Conservation (phyloP, 2,329 filamentous ascomycete species). For the Clonostachys chloroleuca region DNA sequence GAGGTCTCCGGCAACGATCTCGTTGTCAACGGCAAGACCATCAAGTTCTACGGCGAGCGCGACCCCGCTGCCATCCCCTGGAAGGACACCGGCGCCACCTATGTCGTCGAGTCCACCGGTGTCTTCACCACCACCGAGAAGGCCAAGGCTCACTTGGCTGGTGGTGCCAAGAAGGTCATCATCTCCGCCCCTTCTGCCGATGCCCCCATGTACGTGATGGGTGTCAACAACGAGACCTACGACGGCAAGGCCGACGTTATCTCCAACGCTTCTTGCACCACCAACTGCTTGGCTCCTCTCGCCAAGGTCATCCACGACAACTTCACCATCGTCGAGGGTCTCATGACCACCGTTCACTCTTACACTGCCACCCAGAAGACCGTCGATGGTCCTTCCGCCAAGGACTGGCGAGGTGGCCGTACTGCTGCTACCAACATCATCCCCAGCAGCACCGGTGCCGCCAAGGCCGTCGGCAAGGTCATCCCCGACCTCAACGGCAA, state of each 20-base stretch:
- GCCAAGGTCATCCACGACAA: conserved; percentile 99
- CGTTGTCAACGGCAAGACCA: conserved; percentile 86
- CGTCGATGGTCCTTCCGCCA: conserved; percentile 92
- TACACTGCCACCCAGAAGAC: conserved; percentile 99
- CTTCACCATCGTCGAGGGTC: conserved; percentile 94
- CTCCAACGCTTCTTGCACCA: conserved; percentile 99
- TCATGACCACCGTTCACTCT: conserved; percentile 99
- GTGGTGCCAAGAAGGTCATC: conserved; percentile 97
- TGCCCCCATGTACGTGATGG: conserved; percentile 99
- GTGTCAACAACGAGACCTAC: conserved; percentile 95
- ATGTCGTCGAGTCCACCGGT: conserved; percentile 97
- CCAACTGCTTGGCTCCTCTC: conserved; percentile 98
- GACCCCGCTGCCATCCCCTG: conserved; percentile 90
- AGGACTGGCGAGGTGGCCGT: conserved; percentile 99
- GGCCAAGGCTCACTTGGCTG: conserved; percentile 89
- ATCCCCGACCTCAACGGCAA: conserved; percentile 98
- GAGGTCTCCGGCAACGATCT: conserved; percentile 67
- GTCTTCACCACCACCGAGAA: conserved; percentile 99
- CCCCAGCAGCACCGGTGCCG: conserved; percentile 96
- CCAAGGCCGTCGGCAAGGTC: conserved; percentile 99
- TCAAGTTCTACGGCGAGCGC: conserved; percentile 92
- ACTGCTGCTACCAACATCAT: conserved; percentile 99
- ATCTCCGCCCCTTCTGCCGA: conserved; percentile 91
- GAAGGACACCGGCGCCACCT: conserved; percentile 80
- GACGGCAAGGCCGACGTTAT: conserved; percentile 87